These are phyloP conservation scores for Mortierella sp. DNA, from an alignment of 371 early-diverging fungal species.

Conservation along the genomic window DNA sequence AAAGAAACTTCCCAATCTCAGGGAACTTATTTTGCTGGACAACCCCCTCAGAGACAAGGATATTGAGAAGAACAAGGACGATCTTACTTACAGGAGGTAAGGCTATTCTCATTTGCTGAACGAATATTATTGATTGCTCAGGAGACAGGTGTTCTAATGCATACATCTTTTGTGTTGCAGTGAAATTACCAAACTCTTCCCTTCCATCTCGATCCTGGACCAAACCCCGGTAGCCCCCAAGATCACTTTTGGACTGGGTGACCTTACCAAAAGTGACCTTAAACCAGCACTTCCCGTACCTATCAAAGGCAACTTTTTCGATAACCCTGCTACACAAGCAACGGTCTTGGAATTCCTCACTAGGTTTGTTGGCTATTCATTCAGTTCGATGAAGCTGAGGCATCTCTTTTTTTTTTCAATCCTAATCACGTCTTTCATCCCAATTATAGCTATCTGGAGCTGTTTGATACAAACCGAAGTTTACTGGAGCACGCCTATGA, in stretches of 20 bases:
- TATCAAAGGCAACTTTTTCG: conserved; percentile 42
- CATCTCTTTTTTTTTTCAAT: not conserved
- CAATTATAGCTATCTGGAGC: conserved; percentile 22
- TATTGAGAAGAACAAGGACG: conserved; percentile 23
- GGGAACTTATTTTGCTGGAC: conserved; percentile 39
- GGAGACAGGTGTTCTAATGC: not conserved
- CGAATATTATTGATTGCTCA: too few relatives aligned
- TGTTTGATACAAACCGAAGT: conserved; percentile 37
- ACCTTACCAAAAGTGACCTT: not conserved
- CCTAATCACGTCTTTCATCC: not conserved
- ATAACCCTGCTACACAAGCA: conserved; percentile 21
- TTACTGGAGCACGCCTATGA: conserved; percentile 29
- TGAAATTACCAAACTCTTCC: conserved; percentile 22
- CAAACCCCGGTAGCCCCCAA: conserved; percentile 21
- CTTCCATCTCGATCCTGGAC: conserved; percentile 31
- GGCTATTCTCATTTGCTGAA: not conserved
- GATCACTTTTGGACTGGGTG: conserved; percentile 38
- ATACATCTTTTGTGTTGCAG: not conserved
- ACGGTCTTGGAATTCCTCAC: conserved; percentile 38
- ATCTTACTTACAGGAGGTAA: conserved; percentile 36
- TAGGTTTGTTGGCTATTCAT: conserved; percentile 10
- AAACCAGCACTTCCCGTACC: conserved; percentile 14
- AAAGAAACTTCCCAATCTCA: conserved; percentile 21
- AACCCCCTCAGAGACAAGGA: conserved; percentile 40
- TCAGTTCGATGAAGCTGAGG: not conserved